Evolutionary conservation across 805 yeast genomes (phyloP).

Genomic region (Maudiozyma pseudohumilis): DNA sequence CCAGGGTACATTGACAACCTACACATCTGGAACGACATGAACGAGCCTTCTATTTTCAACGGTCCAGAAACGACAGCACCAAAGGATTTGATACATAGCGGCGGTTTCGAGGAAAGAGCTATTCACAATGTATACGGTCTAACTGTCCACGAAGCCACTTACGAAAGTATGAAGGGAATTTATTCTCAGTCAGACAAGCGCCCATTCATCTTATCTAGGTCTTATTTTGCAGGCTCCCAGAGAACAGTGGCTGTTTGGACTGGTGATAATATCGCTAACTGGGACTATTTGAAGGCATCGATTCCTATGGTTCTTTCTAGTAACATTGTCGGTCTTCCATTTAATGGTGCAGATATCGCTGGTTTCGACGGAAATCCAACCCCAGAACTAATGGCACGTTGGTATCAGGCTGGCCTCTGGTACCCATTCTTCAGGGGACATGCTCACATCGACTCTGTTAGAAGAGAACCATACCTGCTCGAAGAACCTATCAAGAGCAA

Average conservation of each 20-base stretch:
- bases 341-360: constrained; percentile 93
- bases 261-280: constrained; percentile 88
- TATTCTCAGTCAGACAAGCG: constrained; percentile 39
- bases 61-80: constrained; percentile 94
- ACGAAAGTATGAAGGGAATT: constrained; percentile 49
- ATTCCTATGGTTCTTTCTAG: constrained; percentile 81
- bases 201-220: constrained; percentile 81
- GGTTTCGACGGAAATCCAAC: constrained; percentile 92
- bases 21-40: constrained; percentile 96
- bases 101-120: constrained; percentile 82
- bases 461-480: constrained; percentile 87
- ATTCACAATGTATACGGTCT: constrained; percentile 80
- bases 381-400: constrained; percentile 69
- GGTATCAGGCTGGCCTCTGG: constrained; percentile 96
- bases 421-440: constrained; percentile 96
- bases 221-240: constrained; percentile 88
- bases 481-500: constrained; percentile 61
- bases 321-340: constrained; percentile 79
- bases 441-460: constrained; percentile 86
- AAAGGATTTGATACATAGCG: constrained; percentile 67
- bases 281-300: constrained; percentile 77
- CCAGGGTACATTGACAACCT: constrained; percentile 47
- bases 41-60: constrained; percentile 88
- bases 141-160: constrained; percentile 73
- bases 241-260: constrained; percentile 93